These are phyloP conservation scores for Astraeus odoratus DNA, from an alignment of 768 basidiomycete species.

Conservation along the genomic window DNA sequence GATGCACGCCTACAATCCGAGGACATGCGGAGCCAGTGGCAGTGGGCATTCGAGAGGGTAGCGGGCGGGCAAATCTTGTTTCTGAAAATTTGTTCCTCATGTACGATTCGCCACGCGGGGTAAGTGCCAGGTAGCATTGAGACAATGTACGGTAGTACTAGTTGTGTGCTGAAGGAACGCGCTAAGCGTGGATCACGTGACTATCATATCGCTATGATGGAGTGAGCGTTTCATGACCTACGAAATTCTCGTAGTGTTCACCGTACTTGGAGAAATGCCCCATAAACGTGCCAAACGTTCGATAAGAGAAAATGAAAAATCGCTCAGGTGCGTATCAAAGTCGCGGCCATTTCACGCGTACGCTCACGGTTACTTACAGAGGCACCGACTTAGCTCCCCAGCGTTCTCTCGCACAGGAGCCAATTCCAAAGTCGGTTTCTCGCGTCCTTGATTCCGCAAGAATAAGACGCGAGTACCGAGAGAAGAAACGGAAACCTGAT, in stretches of 20 bases:
- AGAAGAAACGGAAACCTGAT: constrained; percentile 35
- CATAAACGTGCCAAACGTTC: constrained; percentile 58
- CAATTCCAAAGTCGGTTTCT: constrained; percentile 60
- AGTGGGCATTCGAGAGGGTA: too few species aligned
- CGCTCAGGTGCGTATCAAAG: constrained; percentile 34
- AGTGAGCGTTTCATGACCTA: neutral
- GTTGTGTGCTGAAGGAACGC: too few species aligned
- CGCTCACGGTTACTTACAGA: constrained; percentile 24
- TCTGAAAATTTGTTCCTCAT: too few species aligned
- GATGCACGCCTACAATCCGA: too few species aligned
- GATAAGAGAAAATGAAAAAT: constrained; percentile 36
- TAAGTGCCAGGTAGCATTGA: too few species aligned
- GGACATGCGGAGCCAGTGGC: too few species aligned
- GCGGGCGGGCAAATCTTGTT: too few species aligned
- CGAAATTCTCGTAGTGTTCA: neutral
- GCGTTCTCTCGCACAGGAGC: constrained; percentile 43
- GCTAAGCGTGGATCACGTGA: too few species aligned
- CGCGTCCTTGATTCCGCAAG: constrained; percentile 59
- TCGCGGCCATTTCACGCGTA: neutral
- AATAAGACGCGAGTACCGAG: constrained; percentile 49
- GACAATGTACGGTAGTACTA: too few species aligned
- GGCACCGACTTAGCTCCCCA: constrained; percentile 44
- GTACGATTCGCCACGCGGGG: too few species aligned
- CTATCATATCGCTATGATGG: too few species aligned
- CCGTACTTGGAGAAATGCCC: constrained; percentile 39